phyloP scores from a whole-genome alignment of 495 filamentous ascomycete species.

The Penicillium argentinense region DNA sequence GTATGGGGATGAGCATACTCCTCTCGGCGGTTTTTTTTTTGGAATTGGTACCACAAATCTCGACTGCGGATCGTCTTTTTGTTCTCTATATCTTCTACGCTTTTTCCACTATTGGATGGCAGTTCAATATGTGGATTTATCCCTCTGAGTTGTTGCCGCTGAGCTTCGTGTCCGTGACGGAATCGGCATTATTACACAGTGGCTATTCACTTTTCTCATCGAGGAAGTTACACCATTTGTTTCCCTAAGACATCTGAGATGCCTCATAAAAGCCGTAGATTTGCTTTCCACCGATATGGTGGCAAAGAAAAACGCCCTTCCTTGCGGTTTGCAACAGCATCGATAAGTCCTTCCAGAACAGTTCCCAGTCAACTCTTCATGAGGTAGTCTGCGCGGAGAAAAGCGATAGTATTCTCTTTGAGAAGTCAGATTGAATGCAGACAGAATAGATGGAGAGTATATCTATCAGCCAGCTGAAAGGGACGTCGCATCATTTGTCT shows the following conservation, averaged over 20 bases:
- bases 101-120: constrained; percentile 19
- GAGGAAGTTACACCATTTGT: constrained; percentile 55
- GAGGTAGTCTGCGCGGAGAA: too few relatives aligned
- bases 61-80: constrained; percentile 25
- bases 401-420: too few relatives aligned
- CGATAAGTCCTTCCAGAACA: too few relatives aligned
- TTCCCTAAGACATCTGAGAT: constrained; percentile 50
- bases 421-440: too few relatives aligned
- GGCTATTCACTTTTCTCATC: constrained; percentile 34
- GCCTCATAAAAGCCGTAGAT: constrained; percentile 58
- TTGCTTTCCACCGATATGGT: constrained; percentile 48
- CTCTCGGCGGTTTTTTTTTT: constrained; percentile 39
- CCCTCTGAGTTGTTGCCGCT: constrained; percentile 38
- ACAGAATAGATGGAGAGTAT: too few relatives aligned
- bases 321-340: too few relatives aligned
- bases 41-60: constrained; percentile 23
- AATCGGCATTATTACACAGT: constrained; percentile 8
- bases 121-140: constrained; percentile 34
- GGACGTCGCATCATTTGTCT: too few relatives aligned
- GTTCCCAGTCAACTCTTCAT: too few relatives aligned
- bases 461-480: too few relatives aligned
- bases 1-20: constrained; percentile 26
- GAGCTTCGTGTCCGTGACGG: constrained; percentile 21
- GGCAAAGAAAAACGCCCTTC: too few relatives aligned
- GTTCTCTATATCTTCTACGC: constrained; percentile 16